phyloP scores from a whole-genome alignment of 2,329 filamentous ascomycete genomes.

The Talaromyces rugulosus region DNA sequence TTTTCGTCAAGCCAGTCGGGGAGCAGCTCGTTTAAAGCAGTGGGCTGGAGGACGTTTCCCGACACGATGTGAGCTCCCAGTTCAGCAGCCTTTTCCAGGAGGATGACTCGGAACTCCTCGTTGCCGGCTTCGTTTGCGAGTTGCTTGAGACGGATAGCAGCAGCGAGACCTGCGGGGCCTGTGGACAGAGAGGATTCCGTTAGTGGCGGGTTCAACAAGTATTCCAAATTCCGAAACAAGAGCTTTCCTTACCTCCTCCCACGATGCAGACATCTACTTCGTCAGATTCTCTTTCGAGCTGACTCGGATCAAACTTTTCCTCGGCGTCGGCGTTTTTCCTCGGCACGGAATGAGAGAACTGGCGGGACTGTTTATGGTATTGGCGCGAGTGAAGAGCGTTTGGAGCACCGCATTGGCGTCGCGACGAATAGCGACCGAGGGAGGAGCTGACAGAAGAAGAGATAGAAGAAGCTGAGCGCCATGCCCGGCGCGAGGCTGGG shows the following conservation, averaged over 20 bases:
- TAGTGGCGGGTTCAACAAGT: constrained; percentile 4
- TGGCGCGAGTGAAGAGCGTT: not conserved
- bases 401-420: not conserved
- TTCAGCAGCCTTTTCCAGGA: constrained; percentile 94
- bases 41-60: constrained; percentile 89
- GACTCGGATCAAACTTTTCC: constrained; percentile 60
- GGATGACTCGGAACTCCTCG: constrained; percentile 87
- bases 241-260: constrained; percentile 63
- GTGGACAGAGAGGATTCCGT: constrained; percentile 8
- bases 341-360: constrained; percentile 43
- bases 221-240: not conserved
- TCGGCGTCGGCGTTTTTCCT: constrained; percentile 44
- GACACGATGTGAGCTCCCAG: constrained; percentile 93
- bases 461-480: constrained; percentile 22
- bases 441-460: constrained; percentile 15
- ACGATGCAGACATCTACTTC: constrained; percentile 96
- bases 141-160: constrained; percentile 93
- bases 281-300: constrained; percentile 82
- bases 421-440: constrained; percentile 17
- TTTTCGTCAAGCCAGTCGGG: constrained; percentile 89
- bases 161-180: constrained; percentile 87
- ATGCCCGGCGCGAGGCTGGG: constrained; percentile 26
- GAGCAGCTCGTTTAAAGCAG: constrained; percentile 80
- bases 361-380: constrained; percentile 28
- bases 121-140: constrained; percentile 91